Percentiles rank a stretch among this genome's conserved stretches.
Conservation (phyloP, 140 eudicot species). For the Senecio squalidus region DNA sequence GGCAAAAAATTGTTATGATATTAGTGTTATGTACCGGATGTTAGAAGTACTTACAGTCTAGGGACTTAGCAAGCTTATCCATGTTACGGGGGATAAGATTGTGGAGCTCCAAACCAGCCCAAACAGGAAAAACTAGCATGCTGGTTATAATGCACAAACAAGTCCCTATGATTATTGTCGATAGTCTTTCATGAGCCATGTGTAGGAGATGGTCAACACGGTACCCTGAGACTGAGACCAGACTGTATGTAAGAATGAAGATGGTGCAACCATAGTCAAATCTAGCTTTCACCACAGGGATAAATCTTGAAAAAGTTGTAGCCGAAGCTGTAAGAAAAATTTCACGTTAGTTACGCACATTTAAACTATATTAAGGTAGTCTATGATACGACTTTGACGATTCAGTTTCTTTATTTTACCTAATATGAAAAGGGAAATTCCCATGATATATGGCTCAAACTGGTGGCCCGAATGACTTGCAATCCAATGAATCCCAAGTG, state of each 20-base stretch:
- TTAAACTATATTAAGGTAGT: not conserved
- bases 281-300: slow-evolving; percentile 74
- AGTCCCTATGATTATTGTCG: slow-evolving; percentile 81
- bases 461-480: slow-evolving; percentile 47
- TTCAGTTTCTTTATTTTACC: slow-evolving; percentile 28
- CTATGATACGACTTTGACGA: not conserved
- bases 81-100: slow-evolving; percentile 50
- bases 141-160: slow-evolving; percentile 64
- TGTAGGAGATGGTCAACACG: slow-evolving; percentile 67
- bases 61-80: slow-evolving; percentile 67
- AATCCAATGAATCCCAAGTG: slow-evolving; percentile 61
- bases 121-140: slow-evolving; percentile 74
- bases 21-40: not conserved
- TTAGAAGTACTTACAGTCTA: slow-evolving; percentile 50
- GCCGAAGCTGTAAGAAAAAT: slow-evolving; percentile 45
- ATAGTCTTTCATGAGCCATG: slow-evolving; percentile 66
- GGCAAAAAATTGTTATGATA: not conserved
- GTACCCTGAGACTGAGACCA: slow-evolving; percentile 84
- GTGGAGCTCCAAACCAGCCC: slow-evolving; percentile 94
- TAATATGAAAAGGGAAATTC: slow-evolving; percentile 51
- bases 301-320: slow-evolving; percentile 77
- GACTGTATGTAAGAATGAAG: slow-evolving; percentile 90
- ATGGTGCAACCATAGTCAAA: slow-evolving; percentile 83
- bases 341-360: not conserved
- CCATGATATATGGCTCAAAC: slow-evolving; percentile 50